Evolutionary conservation across 169 alveolate genomes (phyloP).

Genomic region (Plasmodium knowlesi): DNA sequence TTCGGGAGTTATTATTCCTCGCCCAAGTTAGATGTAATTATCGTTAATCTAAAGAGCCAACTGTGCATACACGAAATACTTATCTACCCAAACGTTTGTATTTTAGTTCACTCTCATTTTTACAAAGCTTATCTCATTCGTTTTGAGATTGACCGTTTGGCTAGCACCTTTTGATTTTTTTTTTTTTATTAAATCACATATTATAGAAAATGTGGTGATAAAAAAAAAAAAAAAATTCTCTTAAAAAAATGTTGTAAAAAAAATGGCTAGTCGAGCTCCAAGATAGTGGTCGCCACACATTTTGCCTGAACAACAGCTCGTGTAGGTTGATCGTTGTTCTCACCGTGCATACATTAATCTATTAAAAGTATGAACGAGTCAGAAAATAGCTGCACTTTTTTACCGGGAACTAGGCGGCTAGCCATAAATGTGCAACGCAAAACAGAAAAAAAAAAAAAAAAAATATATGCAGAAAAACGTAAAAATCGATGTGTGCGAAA

Average conservation of each 20-base stretch:
- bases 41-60: neutral
- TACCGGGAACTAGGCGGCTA: neutral
- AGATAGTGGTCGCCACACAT: neutral
- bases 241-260: slow-evolving; percentile 3
- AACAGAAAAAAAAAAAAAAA: neutral
- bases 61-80: neutral
- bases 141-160: neutral
- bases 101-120: neutral
- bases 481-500: neutral
- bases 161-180: neutral
- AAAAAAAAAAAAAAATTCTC: slow-evolving; percentile 12
- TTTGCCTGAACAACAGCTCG: neutral
- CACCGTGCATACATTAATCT: neutral
- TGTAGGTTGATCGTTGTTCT: slow-evolving; percentile 5
- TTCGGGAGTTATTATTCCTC: neutral
- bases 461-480: neutral
- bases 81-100: neutral
- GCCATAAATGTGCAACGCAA: neutral
- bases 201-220: neutral
- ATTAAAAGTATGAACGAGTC: slow-evolving; percentile 20
- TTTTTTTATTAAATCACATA: neutral
- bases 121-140: neutral
- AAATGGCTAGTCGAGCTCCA: neutral
- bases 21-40: neutral
- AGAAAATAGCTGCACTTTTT: neutral